Conservation (phyloP, 306 rosid species). For the Chamaecrista fasciculata region DNA sequence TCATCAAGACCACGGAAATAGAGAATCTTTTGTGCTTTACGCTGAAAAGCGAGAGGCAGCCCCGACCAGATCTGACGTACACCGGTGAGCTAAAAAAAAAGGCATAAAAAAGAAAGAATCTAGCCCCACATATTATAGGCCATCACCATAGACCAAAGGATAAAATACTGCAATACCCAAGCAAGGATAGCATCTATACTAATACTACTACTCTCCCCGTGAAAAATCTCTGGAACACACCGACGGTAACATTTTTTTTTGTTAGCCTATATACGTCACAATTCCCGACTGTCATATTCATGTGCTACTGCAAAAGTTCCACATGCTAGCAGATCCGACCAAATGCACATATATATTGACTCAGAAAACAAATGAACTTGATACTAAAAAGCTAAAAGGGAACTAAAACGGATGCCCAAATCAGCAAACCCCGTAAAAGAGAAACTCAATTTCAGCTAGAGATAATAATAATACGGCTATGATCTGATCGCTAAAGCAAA, state of each 20-base stretch:
- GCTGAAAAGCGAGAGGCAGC: conserved; percentile 49
- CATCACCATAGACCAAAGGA: conserved; percentile 13
- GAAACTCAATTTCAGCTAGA: background rate
- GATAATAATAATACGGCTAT: background rate
- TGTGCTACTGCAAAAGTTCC: conserved; percentile 33
- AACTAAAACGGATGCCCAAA: conserved; percentile 1
- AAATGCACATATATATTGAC: background rate
- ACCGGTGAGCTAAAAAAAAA: conserved; percentile 30
- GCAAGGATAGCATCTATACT: background rate
- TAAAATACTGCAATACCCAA: background rate
- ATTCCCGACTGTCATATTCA: conserved; percentile 10
- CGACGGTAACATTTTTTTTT: background rate
- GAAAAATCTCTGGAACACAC: conserved; percentile 9
- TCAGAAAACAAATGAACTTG: conserved; percentile 16
- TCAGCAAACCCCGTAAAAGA: background rate
- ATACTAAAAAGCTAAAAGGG: background rate
- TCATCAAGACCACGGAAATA: conserved; percentile 35
- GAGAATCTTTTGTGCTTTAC: conserved; percentile 61
- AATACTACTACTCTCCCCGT: background rate
- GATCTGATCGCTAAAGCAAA: background rate
- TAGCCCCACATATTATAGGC: background rate
- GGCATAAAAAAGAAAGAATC: conserved; percentile 33
- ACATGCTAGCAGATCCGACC: conserved; percentile 21
- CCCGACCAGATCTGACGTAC: conserved; percentile 39
- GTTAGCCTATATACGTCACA: background rate